These are phyloP conservation scores for Hymenochaete sp. DNA, from an alignment of 1,284 basidiomycete species.

Conservation along the genomic window DNA sequence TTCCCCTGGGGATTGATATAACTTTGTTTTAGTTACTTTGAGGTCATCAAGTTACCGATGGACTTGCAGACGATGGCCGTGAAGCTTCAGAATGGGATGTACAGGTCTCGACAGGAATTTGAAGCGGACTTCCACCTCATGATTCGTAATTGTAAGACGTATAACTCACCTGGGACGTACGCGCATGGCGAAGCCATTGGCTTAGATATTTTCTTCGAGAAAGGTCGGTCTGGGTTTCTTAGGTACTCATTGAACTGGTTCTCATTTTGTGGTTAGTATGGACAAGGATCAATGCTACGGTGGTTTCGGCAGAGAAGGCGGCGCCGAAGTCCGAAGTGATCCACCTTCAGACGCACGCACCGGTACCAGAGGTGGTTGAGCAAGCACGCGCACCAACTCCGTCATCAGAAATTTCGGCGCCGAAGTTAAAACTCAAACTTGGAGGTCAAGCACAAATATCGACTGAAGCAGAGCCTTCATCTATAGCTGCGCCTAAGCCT, in stretches of 20 bases:
- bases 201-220: slow-evolving; percentile 80
- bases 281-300: slow-evolving; percentile 70
- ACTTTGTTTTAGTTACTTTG: slow-evolving; percentile 62
- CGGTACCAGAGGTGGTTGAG: slow-evolving; percentile 19
- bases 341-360: slow-evolving; percentile 23
- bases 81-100: slow-evolving; percentile 84
- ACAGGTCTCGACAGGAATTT: slow-evolving; percentile 79
- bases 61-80: slow-evolving; percentile 85
- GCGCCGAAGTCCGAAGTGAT: slow-evolving; percentile 22
- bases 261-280: slow-evolving; percentile 24
- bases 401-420: slow-evolving; percentile 27
- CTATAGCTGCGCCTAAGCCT: not conserved
- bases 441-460: slow-evolving; percentile 28
- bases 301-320: slow-evolving; percentile 39
- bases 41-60: slow-evolving; percentile 90
- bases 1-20: slow-evolving; percentile 12
- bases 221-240: slow-evolving; percentile 48
- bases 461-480: slow-evolving; percentile 11
- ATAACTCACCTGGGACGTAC: slow-evolving; percentile 69
- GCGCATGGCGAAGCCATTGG: slow-evolving; percentile 72
- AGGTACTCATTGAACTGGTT: slow-evolving; percentile 14
- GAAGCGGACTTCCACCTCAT: slow-evolving; percentile 85
- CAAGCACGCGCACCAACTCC: slow-evolving; percentile 24
- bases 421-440: slow-evolving; percentile 50
- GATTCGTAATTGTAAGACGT: slow-evolving; percentile 81